These are phyloP conservation scores for Starmerella bombi DNA, from an alignment of 805 yeast genomes.

Conservation along the genomic window DNA sequence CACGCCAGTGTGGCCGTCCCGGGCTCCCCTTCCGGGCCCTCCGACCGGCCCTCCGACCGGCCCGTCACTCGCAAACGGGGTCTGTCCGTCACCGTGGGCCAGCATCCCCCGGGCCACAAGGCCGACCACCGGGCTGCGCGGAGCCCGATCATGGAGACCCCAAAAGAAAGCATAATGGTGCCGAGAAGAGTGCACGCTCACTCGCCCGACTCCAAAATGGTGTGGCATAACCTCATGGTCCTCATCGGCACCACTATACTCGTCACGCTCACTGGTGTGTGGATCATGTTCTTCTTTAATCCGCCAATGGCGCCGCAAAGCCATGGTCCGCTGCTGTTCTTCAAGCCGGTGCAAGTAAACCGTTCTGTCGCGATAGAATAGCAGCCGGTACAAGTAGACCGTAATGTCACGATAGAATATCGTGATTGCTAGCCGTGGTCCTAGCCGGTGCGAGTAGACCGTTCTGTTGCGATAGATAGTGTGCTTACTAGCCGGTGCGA, in stretches of 20 bases:
- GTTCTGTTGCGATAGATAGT: too few species aligned
- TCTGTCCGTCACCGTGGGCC: background rate
- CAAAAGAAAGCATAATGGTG: background rate
- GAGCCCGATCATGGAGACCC: background rate
- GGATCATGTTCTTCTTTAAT: conserved; percentile 22
- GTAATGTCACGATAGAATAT: background rate
- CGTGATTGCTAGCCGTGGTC: too few species aligned
- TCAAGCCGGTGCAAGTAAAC: background rate
- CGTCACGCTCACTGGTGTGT: conserved; percentile 20
- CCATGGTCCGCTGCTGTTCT: conserved; percentile 10
- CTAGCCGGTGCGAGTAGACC: too few species aligned
- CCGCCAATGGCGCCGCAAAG: conserved; percentile 19
- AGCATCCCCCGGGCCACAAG: background rate
- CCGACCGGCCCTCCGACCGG: background rate
- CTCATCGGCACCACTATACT: conserved; percentile 18
- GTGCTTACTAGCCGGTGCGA: too few species aligned
- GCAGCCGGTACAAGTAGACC: background rate
- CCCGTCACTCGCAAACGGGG: background rate
- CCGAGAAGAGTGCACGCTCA: background rate
- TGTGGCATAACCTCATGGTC: conserved; percentile 17
- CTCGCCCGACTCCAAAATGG: conserved; percentile 5
- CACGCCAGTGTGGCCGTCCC: background rate
- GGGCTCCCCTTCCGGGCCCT: background rate
- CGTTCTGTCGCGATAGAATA: background rate
- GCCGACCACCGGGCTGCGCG: background rate